A percentile compares a stretch with the other conserved stretches of the same genome.
phyloP scores from a whole-genome alignment of 129 eudicot genomes.

The Sambucus nigra region DNA sequence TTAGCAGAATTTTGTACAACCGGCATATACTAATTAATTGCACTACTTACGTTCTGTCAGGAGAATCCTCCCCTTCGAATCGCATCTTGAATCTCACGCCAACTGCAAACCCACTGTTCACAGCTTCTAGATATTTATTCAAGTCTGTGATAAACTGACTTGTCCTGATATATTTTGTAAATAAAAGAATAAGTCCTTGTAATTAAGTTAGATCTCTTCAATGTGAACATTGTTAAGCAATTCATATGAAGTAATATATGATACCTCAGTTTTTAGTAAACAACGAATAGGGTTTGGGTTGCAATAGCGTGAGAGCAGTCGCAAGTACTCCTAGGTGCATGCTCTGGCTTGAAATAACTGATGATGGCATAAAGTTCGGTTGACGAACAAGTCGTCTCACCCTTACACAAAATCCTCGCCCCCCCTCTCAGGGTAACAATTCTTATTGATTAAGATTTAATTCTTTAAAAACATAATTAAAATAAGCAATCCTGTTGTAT shows the following conservation, averaged over 20 bases:
- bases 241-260: neutral
- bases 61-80: conserved; percentile 90
- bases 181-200: neutral
- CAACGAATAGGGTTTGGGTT: conserved; percentile 64
- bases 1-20: neutral
- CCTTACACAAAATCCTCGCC: conserved; percentile 87
- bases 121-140: conserved; percentile 81
- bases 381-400: conserved; percentile 71
- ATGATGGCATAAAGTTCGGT: conserved; percentile 73
- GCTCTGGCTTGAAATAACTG: conserved; percentile 94
- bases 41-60: conserved; percentile 82
- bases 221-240: neutral
- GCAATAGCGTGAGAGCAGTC: conserved; percentile 91
- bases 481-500: no score
- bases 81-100: conserved; percentile 93
- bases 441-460: neutral
- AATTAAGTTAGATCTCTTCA: neutral
- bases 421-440: conserved; percentile 38
- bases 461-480: neutral
- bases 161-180: conserved; percentile 32
- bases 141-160: conserved; percentile 84
- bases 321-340: conserved; percentile 98
- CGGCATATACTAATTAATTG: neutral
- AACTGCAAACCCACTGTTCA: conserved; percentile 43
- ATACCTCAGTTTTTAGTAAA: conserved; percentile 89